Evolutionary conservation across 192 early-diverging fungal genomes (phyloP).

Genomic region (Piromyces finnis): DNA sequence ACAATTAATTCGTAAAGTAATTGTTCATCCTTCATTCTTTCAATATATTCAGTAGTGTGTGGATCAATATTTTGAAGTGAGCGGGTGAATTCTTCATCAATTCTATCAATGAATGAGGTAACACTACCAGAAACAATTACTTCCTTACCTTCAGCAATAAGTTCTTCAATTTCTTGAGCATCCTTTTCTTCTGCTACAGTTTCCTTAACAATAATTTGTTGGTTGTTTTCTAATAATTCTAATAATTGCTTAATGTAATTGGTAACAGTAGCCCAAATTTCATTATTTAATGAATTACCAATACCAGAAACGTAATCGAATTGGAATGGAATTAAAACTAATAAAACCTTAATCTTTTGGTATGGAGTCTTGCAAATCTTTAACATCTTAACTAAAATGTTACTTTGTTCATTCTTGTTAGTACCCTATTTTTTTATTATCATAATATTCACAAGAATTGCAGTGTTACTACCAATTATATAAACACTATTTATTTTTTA

Average conservation of each 20-base stretch:
- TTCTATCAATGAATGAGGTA: slow-evolving; percentile 70
- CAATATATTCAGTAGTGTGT: slow-evolving; percentile 89
- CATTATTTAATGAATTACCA: slow-evolving; percentile 50
- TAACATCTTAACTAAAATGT: slow-evolving; percentile 16
- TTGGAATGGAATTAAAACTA: slow-evolving; percentile 69
- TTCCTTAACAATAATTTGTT: slow-evolving; percentile 50
- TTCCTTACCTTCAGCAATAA: slow-evolving; percentile 23
- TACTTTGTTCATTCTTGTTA: slow-evolving; percentile 60
- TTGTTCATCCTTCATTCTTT: slow-evolving; percentile 79
- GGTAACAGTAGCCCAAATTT: slow-evolving; percentile 45
- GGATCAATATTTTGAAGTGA: slow-evolving; percentile 93
- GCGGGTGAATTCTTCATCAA: slow-evolving; percentile 94
- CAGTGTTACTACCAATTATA: no score
- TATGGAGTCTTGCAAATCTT: slow-evolving; percentile 48
- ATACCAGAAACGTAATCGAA: slow-evolving; percentile 61
- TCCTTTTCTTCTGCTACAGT: slow-evolving; percentile 44
- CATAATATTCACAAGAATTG: no score
- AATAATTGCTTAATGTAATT: slow-evolving; percentile 59
- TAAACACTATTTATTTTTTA: background rate
- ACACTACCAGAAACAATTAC: slow-evolving; percentile 66
- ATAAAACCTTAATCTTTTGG: slow-evolving; percentile 66
- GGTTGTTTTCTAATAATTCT: slow-evolving; percentile 55
- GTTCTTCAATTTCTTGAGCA: slow-evolving; percentile 27
- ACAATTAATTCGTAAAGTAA: slow-evolving; percentile 72
- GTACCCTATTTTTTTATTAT: slow-evolving; percentile 42